These are phyloP conservation scores for Patellaria atrata DNA, from an alignment of 495 filamentous ascomycete genomes.

Conservation along the genomic window DNA sequence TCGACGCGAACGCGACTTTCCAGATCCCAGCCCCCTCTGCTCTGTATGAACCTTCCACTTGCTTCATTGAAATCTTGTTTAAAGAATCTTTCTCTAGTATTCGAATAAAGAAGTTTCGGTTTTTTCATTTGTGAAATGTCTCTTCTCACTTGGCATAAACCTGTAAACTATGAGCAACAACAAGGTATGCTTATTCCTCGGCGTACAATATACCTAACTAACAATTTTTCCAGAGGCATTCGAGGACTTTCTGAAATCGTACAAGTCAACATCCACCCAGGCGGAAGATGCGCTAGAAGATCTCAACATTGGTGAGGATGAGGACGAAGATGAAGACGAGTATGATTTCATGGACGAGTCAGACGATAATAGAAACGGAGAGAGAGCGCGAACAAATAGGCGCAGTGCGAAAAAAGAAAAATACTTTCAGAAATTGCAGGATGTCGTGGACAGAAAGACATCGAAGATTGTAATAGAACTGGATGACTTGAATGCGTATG, in stretches of 20 bases:
- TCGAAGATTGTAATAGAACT: slow-evolving; percentile 73
- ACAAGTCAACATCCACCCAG: slow-evolving; percentile 72
- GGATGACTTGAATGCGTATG: slow-evolving; percentile 72
- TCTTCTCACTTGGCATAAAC: slow-evolving; percentile 55
- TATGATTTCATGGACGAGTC: slow-evolving; percentile 91
- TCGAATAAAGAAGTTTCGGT: no score
- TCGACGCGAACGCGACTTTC: no score
- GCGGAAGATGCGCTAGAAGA: slow-evolving; percentile 63
- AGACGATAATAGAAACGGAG: slow-evolving; percentile 39
- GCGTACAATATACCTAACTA: not conserved
- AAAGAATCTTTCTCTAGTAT: no score
- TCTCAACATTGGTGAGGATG: slow-evolving; percentile 75
- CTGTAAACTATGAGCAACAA: slow-evolving; percentile 77
- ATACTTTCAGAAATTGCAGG: slow-evolving; percentile 82
- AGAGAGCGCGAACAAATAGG: slow-evolving; percentile 29
- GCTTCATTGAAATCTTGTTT: no score
- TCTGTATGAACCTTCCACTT: no score
- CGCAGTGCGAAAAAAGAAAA: slow-evolving; percentile 49
- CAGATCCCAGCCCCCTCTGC: no score
- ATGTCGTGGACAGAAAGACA: slow-evolving; percentile 63
- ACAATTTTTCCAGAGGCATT: slow-evolving; percentile 46
- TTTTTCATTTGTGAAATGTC: slow-evolving; percentile 68
- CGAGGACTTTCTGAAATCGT: slow-evolving; percentile 71
- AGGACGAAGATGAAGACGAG: slow-evolving; percentile 84
- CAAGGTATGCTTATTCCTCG: slow-evolving; percentile 39